Base-by-base conservation (phyloP, 768 basidiomycete species). In the Strobilomyces echinocephalus region DNA sequence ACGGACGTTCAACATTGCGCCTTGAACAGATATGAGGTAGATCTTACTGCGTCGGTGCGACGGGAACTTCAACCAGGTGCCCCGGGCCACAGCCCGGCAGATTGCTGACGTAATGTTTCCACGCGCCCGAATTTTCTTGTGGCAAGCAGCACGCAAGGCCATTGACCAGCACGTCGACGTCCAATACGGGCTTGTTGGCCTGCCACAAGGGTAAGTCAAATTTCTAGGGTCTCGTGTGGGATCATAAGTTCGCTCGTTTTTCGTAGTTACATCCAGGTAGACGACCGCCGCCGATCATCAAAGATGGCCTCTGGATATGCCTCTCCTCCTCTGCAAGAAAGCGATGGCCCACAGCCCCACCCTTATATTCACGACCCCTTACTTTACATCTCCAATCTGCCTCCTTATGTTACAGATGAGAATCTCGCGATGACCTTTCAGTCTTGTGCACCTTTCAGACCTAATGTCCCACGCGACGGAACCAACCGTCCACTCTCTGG, bases 281-380 rank as follows among this genome's bases (percentile, higher is more conserved):
- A 68, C 59, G 44, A 55, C 59, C 57, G 31, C 34, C 35, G 24
- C 63, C 60, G 68, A 71, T 69, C 55, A 63, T 70, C 68, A 60
- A 55, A 52, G 70, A 69, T 69, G 68, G 66, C 68, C 53, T 70
- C 68, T 50, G 68, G 68, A 69, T 71, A 71, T 59, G 58, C 60
- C 54, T 66, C 68, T 38, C 68, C 68, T 33, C 59, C 61, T 24
- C n/a, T 64, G 49, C 70, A 64, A 64, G 66, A 71, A 55, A 55
- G 48, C 41, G 68, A 68, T 49, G 60, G 56, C 43, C 68, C 65
- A 56, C 68, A 71, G 50, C 79, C 80, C 50, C 91, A 93, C 64
- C 91, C 91, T 31, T 91, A 89, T 73, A 81, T 93, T 60, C 86
- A 87, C 66, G 88, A 92, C 64, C 88, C 91, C 18, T 66, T 88